These are phyloP conservation scores for Zalaria obscura DNA, from an alignment of 2,329 filamentous ascomycete species.

Conservation along the genomic window DNA sequence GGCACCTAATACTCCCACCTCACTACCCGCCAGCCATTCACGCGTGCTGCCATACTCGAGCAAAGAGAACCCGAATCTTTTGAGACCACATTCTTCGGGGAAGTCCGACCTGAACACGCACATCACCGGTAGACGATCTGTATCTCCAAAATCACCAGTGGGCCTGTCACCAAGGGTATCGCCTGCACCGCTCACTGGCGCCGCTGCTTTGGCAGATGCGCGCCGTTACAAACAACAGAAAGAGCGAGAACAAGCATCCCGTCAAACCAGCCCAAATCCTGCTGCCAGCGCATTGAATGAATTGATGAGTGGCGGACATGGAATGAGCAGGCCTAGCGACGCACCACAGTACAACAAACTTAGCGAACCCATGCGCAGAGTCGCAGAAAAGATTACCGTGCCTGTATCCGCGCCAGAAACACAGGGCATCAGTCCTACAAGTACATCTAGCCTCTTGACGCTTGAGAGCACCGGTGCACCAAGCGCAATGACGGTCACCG, in stretches of 20 bases:
- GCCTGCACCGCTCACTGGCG: constrained; percentile 30
- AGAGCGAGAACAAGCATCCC: constrained; percentile 13
- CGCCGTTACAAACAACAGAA: constrained; percentile 27
- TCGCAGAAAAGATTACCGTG: constrained; percentile 34
- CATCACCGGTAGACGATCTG: constrained; percentile 8
- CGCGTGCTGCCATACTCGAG: constrained; percentile 10
- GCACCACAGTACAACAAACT: constrained; percentile 28
- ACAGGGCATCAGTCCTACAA: constrained; percentile 36
- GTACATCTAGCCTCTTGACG: constrained; percentile 39
- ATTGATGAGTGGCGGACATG: constrained; percentile 25
- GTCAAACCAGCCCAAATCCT: constrained; percentile 35
- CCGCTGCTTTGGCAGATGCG: constrained; percentile 33
- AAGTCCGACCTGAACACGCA: constrained; percentile 8
- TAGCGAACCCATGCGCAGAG: constrained; percentile 33
- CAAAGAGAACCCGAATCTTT: constrained; percentile 11
- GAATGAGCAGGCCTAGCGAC: constrained; percentile 29
- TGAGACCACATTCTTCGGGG: constrained; percentile 11
- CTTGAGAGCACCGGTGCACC: constrained; percentile 28
- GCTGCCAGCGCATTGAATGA: constrained; percentile 28
- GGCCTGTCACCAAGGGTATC: constrained; percentile 25
- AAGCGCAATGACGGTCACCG: constrained; percentile 27
- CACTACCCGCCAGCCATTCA: constrained; percentile 11
- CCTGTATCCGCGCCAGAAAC: constrained; percentile 25
- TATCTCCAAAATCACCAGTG: constrained; percentile 26
- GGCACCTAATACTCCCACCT: constrained; percentile 24